phyloP scores from a whole-genome alignment of 257 asterid species.

The Ophiorrhiza pumila region DNA sequence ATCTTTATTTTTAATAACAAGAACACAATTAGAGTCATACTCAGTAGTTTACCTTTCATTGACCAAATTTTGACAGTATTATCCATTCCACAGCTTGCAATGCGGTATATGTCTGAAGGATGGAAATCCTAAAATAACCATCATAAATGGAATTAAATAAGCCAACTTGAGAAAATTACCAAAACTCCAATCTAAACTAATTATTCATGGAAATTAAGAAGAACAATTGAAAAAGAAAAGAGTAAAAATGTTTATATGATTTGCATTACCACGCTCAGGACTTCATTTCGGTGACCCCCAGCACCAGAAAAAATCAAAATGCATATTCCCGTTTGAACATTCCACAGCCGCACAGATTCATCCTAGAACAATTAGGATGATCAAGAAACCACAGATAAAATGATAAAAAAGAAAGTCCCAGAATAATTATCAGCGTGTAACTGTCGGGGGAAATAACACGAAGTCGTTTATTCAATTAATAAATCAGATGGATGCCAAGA shows the following conservation, averaged over 20 bases:
- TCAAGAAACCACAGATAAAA: not conserved
- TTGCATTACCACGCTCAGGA: constrained; percentile 81
- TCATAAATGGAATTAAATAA: not conserved
- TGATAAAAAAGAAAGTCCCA: not conserved
- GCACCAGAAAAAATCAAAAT: constrained; percentile 98
- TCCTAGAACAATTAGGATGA: constrained; percentile 44
- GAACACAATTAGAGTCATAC: not conserved
- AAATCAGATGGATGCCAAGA: constrained; percentile 5
- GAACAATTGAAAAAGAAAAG: not conserved
- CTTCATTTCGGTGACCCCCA: constrained; percentile 99
- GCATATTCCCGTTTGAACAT: constrained; percentile 96
- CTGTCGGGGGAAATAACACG: not conserved
- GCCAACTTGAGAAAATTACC: constrained; percentile 4
- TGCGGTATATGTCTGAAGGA: constrained; percentile 86
- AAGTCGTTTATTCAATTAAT: not conserved
- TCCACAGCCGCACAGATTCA: constrained; percentile 98
- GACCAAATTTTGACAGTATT: constrained; percentile 98
- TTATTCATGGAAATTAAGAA: not conserved
- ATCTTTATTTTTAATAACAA: not conserved
- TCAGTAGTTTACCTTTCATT: constrained; percentile 62
- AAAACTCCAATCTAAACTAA: too few relatives aligned
- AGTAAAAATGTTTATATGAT: not conserved
- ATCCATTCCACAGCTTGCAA: constrained; percentile 99
- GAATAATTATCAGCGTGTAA: not conserved
- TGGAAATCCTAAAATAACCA: constrained; percentile 70